A percentile compares a stretch with the other conserved stretches of the same genome.
Evolutionary conservation across 73 alveolate genomes (phyloP).

Genomic region (Symbiodinium pilosum): DNA sequence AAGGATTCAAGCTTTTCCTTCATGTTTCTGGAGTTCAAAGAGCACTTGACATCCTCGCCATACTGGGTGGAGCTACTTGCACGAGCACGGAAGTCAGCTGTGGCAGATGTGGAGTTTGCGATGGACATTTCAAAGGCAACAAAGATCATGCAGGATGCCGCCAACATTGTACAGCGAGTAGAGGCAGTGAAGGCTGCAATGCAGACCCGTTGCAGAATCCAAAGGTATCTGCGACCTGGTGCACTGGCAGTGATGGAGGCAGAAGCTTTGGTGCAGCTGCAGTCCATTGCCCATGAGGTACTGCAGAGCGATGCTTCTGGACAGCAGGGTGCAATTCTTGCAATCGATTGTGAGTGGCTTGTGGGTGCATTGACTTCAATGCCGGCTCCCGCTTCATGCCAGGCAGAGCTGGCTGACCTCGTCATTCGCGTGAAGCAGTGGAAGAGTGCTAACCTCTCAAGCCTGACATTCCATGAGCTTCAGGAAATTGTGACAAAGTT

Average conservation of each 20-base stretch:
- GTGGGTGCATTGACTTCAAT: neutral
- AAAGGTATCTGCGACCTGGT: neutral
- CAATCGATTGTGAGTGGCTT: neutral
- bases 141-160: neutral
- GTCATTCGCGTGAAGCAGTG: neutral
- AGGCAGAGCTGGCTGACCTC: neutral
- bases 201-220: neutral
- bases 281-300: neutral
- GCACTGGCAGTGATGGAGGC: neutral
- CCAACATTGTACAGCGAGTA: neutral
- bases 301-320: neutral
- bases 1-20: neutral
- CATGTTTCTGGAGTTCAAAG: neutral
- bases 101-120: neutral
- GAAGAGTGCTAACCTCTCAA: neutral
- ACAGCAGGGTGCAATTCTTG: neutral
- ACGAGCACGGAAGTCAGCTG: neutral
- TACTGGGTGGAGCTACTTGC: neutral
- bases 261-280: neutral
- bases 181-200: neutral
- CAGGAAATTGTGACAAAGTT: neutral
- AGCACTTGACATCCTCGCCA: neutral
- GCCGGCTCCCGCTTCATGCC: neutral
- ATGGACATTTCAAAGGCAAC: neutral
- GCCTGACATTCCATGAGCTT: neutral